A percentile compares a stretch with the other conserved stretches of the same genome.
phyloP scores from a whole-genome alignment of 2,329 filamentous ascomycete species.

The Scorias spongiosa region DNA sequence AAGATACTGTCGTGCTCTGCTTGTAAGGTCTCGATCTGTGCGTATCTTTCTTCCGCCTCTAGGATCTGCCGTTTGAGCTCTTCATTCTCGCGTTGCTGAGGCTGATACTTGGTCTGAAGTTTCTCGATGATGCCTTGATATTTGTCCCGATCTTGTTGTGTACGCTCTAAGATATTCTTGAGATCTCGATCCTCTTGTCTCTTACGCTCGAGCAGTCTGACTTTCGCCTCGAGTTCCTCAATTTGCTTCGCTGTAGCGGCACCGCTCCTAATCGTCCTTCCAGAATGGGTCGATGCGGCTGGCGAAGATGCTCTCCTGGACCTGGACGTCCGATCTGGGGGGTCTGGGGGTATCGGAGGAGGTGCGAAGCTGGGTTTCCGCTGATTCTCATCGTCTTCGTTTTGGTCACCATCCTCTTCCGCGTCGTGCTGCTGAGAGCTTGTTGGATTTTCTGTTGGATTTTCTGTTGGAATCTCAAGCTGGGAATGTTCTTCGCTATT shows the following conservation, averaged over 20 bases:
- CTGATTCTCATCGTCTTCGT: constrained; percentile 9
- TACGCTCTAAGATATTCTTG: constrained; percentile 59
- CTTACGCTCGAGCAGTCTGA: constrained; percentile 78
- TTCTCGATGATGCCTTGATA: constrained; percentile 81
- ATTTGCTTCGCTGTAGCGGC: constrained; percentile 50
- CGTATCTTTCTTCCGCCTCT: constrained; percentile 54
- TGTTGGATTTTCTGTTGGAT: too few species aligned
- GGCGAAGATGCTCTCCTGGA: constrained; percentile 20
- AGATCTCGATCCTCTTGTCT: constrained; percentile 72
- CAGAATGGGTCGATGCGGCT: constrained; percentile 16
- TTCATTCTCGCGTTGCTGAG: constrained; percentile 63
- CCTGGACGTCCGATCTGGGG: constrained; percentile 8
- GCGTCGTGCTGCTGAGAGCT: neutral
- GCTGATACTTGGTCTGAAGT: constrained; percentile 74
- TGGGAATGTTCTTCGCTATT: too few species aligned
- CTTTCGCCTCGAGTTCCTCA: constrained; percentile 76
- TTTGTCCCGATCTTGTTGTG: constrained; percentile 61
- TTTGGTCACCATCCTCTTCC: neutral
- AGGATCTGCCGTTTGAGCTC: constrained; percentile 66
- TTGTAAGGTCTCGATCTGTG: constrained; percentile 56
- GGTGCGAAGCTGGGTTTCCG: constrained; percentile 16
- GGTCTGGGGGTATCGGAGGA: constrained; percentile 11
- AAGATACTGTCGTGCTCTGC: constrained; percentile 73
- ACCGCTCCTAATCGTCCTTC: constrained; percentile 26
- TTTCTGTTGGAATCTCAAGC: too few species aligned